phyloP scores from a whole-genome alignment of 1,284 basidiomycete genomes.

The Afroboletus lepidellus region DNA sequence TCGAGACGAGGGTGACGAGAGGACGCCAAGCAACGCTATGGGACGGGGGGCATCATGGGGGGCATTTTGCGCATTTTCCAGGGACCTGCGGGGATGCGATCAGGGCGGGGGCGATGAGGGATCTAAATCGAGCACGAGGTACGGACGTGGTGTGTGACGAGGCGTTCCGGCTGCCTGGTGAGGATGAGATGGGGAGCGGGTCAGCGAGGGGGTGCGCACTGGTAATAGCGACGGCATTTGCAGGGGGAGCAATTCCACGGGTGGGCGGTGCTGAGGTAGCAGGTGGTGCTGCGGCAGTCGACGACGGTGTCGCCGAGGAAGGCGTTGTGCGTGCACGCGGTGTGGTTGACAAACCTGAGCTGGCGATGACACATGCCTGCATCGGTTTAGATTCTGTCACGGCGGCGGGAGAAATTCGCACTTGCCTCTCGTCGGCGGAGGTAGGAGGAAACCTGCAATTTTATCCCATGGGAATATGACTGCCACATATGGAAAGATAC shows the following conservation, averaged over 20 bases:
- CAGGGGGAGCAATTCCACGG: slow-evolving; percentile 48
- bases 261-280: slow-evolving; percentile 51
- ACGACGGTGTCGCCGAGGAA: slow-evolving; percentile 48
- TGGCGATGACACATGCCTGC: slow-evolving; percentile 60
- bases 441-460: slow-evolving; percentile 43
- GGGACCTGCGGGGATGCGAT: slow-evolving; percentile 40
- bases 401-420: slow-evolving; percentile 6
- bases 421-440: slow-evolving; percentile 58
- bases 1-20: neutral
- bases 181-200: neutral
- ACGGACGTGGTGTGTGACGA: slow-evolving; percentile 36
- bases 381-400: neutral
- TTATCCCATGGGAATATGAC: slow-evolving; percentile 1
- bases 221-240: slow-evolving; percentile 58
- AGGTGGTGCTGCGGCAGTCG: slow-evolving; percentile 51
- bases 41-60: neutral
- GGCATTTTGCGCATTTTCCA: slow-evolving; percentile 37
- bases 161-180: slow-evolving; percentile 33
- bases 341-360: slow-evolving; percentile 52
- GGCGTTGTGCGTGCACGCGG: slow-evolving; percentile 54
- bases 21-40: no score
- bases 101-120: no score
- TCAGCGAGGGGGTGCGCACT: slow-evolving; percentile 34
- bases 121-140: slow-evolving; percentile 7
- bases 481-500: slow-evolving; percentile 1